Percentiles rank a stretch among this genome's conserved stretches.
phyloP scores from a whole-genome alignment of 2,329 filamentous ascomycete species.

The Penicillium sclerotiorum region DNA sequence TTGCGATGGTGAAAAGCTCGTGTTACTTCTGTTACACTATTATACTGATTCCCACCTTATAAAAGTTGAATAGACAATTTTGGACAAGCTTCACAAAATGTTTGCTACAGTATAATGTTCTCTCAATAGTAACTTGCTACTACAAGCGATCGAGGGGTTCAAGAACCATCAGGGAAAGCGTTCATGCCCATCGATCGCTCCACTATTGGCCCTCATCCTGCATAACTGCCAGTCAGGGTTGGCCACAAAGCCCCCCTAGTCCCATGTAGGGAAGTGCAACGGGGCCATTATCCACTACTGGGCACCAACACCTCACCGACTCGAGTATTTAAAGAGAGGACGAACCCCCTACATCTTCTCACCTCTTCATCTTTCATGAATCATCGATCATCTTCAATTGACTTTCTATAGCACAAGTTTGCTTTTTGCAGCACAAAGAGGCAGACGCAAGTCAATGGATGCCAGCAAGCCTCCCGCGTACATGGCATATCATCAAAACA shows the following conservation, averaged over 20 bases:
- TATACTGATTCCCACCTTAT: background rate
- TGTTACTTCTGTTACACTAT: background rate
- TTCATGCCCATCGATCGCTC: background rate
- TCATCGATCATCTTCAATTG: background rate
- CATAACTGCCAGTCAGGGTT: slow-evolving; percentile 12
- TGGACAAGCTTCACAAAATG: background rate
- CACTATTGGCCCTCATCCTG: slow-evolving; percentile 3
- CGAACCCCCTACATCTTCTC: background rate
- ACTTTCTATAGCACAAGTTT: background rate
- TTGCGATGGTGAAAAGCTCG: too few species aligned
- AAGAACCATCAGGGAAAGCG: too few species aligned
- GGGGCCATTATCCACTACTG: slow-evolving; percentile 21
- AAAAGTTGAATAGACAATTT: slow-evolving; percentile 10
- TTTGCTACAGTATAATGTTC: too few species aligned
- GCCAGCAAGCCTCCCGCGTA: slow-evolving; percentile 12
- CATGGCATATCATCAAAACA: slow-evolving; percentile 11
- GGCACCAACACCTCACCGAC: slow-evolving; percentile 18
- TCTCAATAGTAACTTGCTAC: too few species aligned
- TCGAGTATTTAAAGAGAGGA: slow-evolving; percentile 7
- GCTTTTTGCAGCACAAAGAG: slow-evolving; percentile 4
- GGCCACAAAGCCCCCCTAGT: slow-evolving; percentile 11
- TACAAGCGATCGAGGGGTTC: too few species aligned
- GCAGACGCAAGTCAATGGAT: slow-evolving; percentile 7
- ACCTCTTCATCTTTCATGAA: background rate
- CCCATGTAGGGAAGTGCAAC: slow-evolving; percentile 15